phyloP scores from a whole-genome alignment of 768 basidiomycete species.

The Melanogaster broomeanus region DNA sequence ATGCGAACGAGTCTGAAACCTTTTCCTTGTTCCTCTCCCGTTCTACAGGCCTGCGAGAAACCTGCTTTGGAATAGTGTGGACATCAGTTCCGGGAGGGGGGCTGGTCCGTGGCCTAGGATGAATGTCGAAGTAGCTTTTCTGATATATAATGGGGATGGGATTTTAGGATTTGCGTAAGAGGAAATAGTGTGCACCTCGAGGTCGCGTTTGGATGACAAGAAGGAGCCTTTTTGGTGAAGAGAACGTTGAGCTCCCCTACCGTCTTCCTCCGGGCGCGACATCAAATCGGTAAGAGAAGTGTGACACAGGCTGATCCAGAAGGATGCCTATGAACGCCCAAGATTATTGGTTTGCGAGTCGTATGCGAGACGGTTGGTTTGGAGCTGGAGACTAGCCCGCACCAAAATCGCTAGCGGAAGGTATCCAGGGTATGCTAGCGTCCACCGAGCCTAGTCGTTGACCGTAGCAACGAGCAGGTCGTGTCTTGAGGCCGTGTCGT shows the following conservation, averaged over 20 bases:
- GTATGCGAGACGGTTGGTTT: not conserved
- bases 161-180: conserved; percentile 16
- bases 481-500: not conserved
- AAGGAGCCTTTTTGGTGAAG: conserved; percentile 60
- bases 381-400: not conserved
- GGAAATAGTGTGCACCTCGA: conserved; percentile 31
- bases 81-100: conserved; percentile 31
- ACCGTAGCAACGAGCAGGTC: not conserved
- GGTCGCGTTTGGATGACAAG: conserved; percentile 55
- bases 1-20: conserved; percentile 25
- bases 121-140: conserved; percentile 48
- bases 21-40: conserved; percentile 28
- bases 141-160: conserved; percentile 17
- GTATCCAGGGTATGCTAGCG: not conserved
- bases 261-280: conserved; percentile 13
- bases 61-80: conserved; percentile 16
- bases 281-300: conserved; percentile 12
- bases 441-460: not conserved
- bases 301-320: not conserved
- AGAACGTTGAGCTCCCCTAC: conserved; percentile 31
- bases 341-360: not conserved
- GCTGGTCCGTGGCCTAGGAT: conserved; percentile 42
- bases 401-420: not conserved
- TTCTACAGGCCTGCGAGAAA: conserved; percentile 25
- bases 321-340: not conserved